Conservation (phyloP, 164 flowering plant genomes). For the Cinnamomum chago region DNA sequence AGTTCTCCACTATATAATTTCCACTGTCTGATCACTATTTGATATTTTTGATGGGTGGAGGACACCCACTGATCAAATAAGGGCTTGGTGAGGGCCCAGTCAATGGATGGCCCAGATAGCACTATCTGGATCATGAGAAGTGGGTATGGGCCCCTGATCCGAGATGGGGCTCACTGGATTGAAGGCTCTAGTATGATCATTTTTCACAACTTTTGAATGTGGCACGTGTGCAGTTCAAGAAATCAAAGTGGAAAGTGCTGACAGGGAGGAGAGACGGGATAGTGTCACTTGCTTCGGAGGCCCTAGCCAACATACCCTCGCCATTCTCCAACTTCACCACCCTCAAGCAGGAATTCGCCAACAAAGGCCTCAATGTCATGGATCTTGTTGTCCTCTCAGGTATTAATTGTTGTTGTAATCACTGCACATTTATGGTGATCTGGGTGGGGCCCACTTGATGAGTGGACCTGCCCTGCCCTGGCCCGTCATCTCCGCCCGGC, state of each 20-base stretch:
- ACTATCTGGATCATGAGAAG: too few species aligned
- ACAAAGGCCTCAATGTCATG: conserved; percentile 28
- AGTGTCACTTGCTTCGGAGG: conserved; percentile 41
- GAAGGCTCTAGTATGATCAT: too few species aligned
- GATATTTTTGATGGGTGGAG: not conserved
- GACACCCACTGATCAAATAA: not conserved
- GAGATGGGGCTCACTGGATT: too few species aligned
- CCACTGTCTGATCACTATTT: not conserved
- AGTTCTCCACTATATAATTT: too few species aligned
- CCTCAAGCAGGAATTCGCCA: conserved; percentile 31
- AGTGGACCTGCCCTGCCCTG: too few species aligned
- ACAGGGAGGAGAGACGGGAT: conserved; percentile 64
- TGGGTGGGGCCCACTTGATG: too few species aligned
- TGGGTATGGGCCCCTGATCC: too few species aligned
- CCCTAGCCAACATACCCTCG: conserved; percentile 32
- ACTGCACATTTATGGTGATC: too few species aligned
- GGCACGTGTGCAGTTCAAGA: conserved; percentile 29
- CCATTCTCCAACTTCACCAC: conserved; percentile 41
- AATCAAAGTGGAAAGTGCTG: conserved; percentile 42
- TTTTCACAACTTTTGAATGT: too few species aligned
- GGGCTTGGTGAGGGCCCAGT: not conserved
- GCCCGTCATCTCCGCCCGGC: too few species aligned
- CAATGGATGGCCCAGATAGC: too few species aligned
- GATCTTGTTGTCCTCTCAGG: conserved; percentile 65
- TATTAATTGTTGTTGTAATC: conserved; percentile 8